Evolutionary conservation across 2,329 filamentous ascomycete species (phyloP).

Genomic region (Penicillium italicum): DNA sequence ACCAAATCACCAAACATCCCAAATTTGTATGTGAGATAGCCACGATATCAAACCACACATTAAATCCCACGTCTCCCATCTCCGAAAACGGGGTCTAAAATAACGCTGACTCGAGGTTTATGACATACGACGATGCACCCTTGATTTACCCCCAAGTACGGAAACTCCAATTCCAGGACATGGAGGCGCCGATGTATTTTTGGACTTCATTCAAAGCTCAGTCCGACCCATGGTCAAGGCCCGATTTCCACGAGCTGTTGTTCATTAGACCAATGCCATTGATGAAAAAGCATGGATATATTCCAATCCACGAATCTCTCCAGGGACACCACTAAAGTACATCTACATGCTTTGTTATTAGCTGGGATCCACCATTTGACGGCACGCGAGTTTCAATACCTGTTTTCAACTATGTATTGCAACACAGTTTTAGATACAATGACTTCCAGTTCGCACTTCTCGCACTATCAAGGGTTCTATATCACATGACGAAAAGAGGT

Average conservation of each 20-base stretch:
- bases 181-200: slow-evolving; percentile 9
- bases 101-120: slow-evolving; percentile 2
- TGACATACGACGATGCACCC: slow-evolving; percentile 4
- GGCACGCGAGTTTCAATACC: too few species aligned
- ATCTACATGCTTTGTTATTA: too few species aligned
- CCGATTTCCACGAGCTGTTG: slow-evolving; percentile 11
- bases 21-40: neutral
- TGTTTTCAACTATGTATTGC: too few species aligned
- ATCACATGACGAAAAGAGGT: too few species aligned
- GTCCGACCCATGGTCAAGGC: slow-evolving; percentile 7
- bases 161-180: neutral
- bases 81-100: slow-evolving; percentile 1
- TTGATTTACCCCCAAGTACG: slow-evolving; percentile 11
- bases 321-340: too few species aligned
- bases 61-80: neutral
- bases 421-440: too few species aligned
- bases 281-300: too few species aligned
- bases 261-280: too few species aligned
- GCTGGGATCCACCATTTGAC: too few species aligned
- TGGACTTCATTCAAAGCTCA: slow-evolving; percentile 12
- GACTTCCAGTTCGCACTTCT: too few species aligned
- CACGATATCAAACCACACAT: neutral
- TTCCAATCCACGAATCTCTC: too few species aligned
- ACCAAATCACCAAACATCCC: neutral
- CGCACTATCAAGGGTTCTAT: too few species aligned